Base-by-base conservation (phyloP, 495 filamentous ascomycete species). In the Ascodesmis nigricans region DNA sequence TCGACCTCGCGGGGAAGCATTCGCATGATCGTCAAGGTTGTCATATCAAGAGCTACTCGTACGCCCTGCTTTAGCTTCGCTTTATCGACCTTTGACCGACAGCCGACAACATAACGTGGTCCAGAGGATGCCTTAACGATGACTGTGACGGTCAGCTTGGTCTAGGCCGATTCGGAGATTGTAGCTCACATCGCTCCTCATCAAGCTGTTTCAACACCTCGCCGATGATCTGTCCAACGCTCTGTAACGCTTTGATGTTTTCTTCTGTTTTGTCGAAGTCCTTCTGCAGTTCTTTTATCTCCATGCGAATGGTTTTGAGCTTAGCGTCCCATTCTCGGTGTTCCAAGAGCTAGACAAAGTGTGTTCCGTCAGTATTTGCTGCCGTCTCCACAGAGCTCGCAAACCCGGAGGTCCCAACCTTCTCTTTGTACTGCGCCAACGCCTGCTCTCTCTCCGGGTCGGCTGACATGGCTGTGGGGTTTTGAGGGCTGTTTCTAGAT, bases 1-100 rank as follows among this genome's bases (percentile, higher is more conserved):
- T 99, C 90, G 43, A 99, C 90, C 62, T 99, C 90, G 45, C 90
- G 78, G 25, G 90, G 90, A 25, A 99, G 61, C 90, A 99, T 99
- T 39, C 90, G 78, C 90, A 99, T 99, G 57, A 99, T 99, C 18
- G 90, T 99, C 41, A 99, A 73, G 10, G 90, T 99, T 23, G 90
- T 99, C 90, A 99, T 99, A 54, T 99, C 90, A 35, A 99, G 77
- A 27, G 90, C 87, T 39, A 99, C 90, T 46, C 90, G 81, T 3
- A 83, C 91, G 42, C 90, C 90, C 59, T 99, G 90, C 64, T 93
- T 93, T 46, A 99, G 63, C 62, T 92, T 92, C 35, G 63, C 58
- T 56, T 91, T 93, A 58, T 95, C 87, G 45, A 99, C 87, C 58
- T 95, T 95, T 22, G 82, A 92, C 36, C 90, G 73, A 61, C 90